Base-by-base conservation (phyloP, 345 rosid genomes). In the Syzygium oleosum region DNA sequence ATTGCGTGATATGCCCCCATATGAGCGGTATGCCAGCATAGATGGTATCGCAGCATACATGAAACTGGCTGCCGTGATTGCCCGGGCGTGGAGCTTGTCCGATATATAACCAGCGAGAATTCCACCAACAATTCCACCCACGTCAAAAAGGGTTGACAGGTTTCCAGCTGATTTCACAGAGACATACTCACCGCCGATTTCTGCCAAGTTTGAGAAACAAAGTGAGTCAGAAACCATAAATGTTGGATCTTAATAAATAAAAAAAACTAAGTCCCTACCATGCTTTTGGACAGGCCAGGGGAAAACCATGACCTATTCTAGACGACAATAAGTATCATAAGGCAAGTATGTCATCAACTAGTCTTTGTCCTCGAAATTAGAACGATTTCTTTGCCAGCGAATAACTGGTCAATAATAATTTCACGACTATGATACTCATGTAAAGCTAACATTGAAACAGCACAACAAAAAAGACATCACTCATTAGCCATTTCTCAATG, bases 81-180 rank as follows among this genome's bases (percentile, higher is more conserved):
- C 99, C 63, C 99, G 91, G 19, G 98, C 99, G 65, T 90, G 92
- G 87, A 95, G 97, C 88, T 93, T 96, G 88, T 97, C 99, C 0
- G 99, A 97, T 55, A 95, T 89, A 87, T 97, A 95, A 43, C 90
- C 88, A 7, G 90, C 87, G 1, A 89, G 88, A 27, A 89, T 90
- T 84, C 99, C 99, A 84, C 99, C 99, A 63, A 91, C 89, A 55
- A 96, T 97, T 61, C 99, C 99, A 86, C 99, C 99, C 31, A 96
- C 97, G 63, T 97, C 99, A 89, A 97, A 97, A 78, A 97, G 87
- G 12, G 99, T 96, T 12, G 99, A 97, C 46, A 97, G 97, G 87
- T 96, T 96, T 88, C 99, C 99, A 49, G 99, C 98, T 86, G 99
- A 94, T 88, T 95, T 97, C 90, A 95, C 99, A 51, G 99, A 95